Evolutionary conservation across 2,329 filamentous ascomycete genomes (phyloP).

Genomic region (Trichothecium roseum): DNA sequence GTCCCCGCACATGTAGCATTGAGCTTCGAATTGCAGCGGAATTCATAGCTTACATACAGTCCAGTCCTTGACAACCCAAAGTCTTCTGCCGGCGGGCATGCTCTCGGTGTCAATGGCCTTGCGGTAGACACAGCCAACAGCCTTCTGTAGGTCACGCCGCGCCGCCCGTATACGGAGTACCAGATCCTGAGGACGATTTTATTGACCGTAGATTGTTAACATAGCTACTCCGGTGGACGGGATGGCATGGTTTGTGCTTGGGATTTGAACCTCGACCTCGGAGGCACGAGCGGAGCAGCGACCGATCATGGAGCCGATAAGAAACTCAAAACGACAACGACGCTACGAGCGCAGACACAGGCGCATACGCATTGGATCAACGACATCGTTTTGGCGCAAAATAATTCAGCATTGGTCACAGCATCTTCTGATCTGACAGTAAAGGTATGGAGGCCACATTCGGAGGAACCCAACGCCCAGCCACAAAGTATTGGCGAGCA

Average conservation of each 20-base stretch:
- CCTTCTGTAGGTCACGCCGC: constrained; percentile 58
- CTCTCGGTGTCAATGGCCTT: constrained; percentile 89
- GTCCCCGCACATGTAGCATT: neutral
- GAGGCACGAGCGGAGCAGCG: constrained; percentile 10
- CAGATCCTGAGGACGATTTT: constrained; percentile 4
- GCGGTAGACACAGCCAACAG: constrained; percentile 74
- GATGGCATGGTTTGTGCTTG: constrained; percentile 95
- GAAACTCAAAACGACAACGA: constrained; percentile 13
- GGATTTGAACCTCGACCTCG: constrained; percentile 70
- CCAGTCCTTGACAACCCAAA: constrained; percentile 50
- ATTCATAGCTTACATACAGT: constrained; percentile 5
- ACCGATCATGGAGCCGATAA: constrained; percentile 3
- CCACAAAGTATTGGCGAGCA: constrained; percentile 77
- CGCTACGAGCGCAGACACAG: constrained; percentile 49
- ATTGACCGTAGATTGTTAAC: constrained; percentile 12
- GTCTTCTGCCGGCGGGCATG: constrained; percentile 64
- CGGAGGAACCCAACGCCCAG: constrained; percentile 39
- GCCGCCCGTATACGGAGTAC: neutral
- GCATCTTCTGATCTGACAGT: constrained; percentile 91
- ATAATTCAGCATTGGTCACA: constrained; percentile 71
- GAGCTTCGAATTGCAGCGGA: neutral
- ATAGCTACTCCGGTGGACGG: constrained; percentile 86
- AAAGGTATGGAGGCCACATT: constrained; percentile 78
- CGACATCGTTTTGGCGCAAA: constrained; percentile 72
- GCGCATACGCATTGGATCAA: constrained; percentile 97